Conservation (phyloP, 208 protist species). For the Balamuthia mandrillaris region DNA sequence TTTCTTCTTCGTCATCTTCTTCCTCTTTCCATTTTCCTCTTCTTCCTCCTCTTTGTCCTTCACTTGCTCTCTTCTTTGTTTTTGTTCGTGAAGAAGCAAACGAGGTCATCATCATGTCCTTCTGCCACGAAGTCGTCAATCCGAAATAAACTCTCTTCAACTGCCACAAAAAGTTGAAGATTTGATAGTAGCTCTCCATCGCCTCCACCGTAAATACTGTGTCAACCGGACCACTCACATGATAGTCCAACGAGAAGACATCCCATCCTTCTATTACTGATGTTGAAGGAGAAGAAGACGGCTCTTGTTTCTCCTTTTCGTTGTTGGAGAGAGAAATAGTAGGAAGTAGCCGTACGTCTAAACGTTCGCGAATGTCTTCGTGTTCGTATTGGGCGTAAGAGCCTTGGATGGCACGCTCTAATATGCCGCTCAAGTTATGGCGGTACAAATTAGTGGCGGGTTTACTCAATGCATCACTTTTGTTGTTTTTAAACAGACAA, state of each 20-base stretch:
- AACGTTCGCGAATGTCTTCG: constrained; percentile 50
- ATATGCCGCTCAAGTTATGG: constrained; percentile 63
- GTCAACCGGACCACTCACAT: constrained; percentile 61
- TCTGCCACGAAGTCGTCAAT: constrained; percentile 44
- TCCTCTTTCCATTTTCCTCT: not conserved
- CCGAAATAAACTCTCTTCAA: constrained; percentile 64
- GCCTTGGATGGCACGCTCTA: constrained; percentile 66
- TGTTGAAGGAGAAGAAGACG: no score
- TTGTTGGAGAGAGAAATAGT: no score
- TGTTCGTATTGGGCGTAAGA: constrained; percentile 67
- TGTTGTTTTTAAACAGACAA: no score
- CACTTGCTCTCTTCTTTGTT: not conserved
- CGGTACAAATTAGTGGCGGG: constrained; percentile 47
- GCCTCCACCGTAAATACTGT: constrained; percentile 56
- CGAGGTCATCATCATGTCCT: not conserved
- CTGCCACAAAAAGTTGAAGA: constrained; percentile 72
- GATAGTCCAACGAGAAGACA: constrained; percentile 76
- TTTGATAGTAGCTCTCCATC: constrained; percentile 43
- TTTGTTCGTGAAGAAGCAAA: not conserved
- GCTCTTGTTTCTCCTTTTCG: not conserved
- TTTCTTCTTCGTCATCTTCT: not conserved
- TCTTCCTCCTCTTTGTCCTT: not conserved
- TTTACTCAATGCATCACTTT: no score
- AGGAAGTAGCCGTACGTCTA: constrained; percentile 71
- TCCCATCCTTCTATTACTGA: constrained; percentile 75